Conservation (phyloP, 441 rosid species). For the Populus hybrid region DNA sequence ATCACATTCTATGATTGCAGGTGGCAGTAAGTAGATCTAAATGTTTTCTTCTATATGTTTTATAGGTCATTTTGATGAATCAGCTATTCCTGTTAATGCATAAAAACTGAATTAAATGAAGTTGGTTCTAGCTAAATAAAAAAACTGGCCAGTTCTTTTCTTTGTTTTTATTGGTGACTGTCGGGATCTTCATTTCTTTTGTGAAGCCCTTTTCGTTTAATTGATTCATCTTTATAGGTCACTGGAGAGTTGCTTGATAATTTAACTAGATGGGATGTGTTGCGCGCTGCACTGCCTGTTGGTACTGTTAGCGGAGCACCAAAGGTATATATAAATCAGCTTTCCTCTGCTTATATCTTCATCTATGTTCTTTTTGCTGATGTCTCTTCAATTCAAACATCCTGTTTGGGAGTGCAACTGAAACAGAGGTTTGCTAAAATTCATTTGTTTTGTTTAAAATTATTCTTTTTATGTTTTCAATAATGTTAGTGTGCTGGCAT, state of each 20-base stretch:
- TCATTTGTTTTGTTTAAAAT: too few species aligned
- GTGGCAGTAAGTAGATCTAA: neutral
- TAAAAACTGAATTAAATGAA: neutral
- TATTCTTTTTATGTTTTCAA: too few species aligned
- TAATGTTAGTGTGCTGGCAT: fast-evolving
- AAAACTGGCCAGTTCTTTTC: neutral
- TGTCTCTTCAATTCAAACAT: neutral
- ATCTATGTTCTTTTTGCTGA: neutral
- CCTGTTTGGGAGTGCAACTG: too few species aligned
- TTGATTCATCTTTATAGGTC: slow-evolving; percentile 41
- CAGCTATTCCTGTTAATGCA: neutral
- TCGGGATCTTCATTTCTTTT: neutral
- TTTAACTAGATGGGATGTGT: slow-evolving; percentile 84
- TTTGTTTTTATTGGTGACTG: neutral
- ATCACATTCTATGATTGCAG: slow-evolving; percentile 9
- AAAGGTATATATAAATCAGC: slow-evolving; percentile 39
- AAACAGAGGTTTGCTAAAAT: too few species aligned
- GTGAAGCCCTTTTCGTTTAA: neutral
- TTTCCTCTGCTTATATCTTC: neutral
- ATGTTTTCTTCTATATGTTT: neutral
- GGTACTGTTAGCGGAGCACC: slow-evolving; percentile 99
- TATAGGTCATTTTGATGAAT: neutral
- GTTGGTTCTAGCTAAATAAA: neutral
- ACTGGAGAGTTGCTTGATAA: slow-evolving; percentile 72
- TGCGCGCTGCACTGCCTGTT: slow-evolving; percentile 90